Conservation (phyloP, 192 early-diverging fungal genomes). For the Globomyces pollinis-pini region DNA sequence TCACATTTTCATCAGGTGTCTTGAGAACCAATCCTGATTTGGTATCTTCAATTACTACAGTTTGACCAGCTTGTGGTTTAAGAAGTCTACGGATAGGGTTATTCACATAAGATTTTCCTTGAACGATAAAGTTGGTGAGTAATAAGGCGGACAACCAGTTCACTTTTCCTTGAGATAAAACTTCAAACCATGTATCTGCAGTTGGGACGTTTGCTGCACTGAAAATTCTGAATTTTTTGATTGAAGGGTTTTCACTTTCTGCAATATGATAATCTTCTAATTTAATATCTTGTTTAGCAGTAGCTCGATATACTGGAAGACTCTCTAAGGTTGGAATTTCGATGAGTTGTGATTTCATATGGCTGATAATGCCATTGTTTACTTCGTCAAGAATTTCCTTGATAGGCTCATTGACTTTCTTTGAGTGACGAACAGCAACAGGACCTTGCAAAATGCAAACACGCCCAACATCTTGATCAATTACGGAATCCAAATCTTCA, state of each 20-base stretch:
- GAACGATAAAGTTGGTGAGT: constrained; percentile 67
- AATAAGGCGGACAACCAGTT: constrained; percentile 85
- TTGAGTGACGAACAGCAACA: constrained; percentile 67
- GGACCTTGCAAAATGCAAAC: constrained; percentile 85
- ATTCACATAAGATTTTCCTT: constrained; percentile 44
- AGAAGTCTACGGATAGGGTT: constrained; percentile 41
- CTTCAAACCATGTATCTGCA: not conserved
- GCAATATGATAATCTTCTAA: no score
- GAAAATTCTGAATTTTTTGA: constrained; percentile 16
- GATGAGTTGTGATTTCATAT: constrained; percentile 67
- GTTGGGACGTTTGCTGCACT: constrained; percentile 1
- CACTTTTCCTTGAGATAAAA: constrained; percentile 36
- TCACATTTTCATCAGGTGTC: constrained; percentile 16
- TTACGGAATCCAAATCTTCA: constrained; percentile 75
- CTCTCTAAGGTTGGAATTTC: constrained; percentile 76
- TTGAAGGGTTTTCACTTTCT: not conserved
- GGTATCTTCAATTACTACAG: constrained; percentile 37
- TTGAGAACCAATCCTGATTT: not conserved
- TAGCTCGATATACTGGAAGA: constrained; percentile 38
- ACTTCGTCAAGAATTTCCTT: constrained; percentile 81
- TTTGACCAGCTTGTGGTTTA: constrained; percentile 35
- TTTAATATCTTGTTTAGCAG: not conserved
- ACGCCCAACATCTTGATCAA: constrained; percentile 76
- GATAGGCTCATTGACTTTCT: constrained; percentile 72
- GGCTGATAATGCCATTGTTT: constrained; percentile 68